phyloP scores from a whole-genome alignment of 2,329 filamentous ascomycete genomes.

The Calonectria pseudoturangicola region DNA sequence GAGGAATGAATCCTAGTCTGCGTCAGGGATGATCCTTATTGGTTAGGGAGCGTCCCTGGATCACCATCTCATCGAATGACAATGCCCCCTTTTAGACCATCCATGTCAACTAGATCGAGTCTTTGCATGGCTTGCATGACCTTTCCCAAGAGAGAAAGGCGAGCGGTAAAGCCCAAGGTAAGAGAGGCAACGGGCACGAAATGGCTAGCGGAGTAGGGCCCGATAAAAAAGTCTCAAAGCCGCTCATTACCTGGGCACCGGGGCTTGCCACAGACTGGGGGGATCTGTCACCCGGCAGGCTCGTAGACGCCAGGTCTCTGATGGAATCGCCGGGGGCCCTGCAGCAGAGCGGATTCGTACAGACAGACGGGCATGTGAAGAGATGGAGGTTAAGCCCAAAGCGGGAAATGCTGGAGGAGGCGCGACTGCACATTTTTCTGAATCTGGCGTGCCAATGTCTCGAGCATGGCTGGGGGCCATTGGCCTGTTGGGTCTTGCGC shows the following conservation, averaged over 20 bases:
- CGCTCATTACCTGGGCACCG: neutral
- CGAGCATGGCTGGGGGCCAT: neutral
- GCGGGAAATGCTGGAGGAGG: conserved; percentile 5
- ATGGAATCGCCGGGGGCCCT: neutral
- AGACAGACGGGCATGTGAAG: neutral
- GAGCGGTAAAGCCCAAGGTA: neutral
- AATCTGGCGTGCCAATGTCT: conserved; percentile 17
- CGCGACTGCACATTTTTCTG: conserved; percentile 13
- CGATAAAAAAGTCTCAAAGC: neutral
- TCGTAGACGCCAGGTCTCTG: conserved; percentile 11
- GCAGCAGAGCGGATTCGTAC: neutral
- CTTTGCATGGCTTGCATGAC: conserved; percentile 16
- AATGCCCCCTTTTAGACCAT: neutral
- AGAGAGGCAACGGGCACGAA: neutral
- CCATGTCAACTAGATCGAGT: neutral
- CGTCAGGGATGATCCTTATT: conserved; percentile 8
- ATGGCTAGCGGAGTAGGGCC: neutral
- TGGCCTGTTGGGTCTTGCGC: neutral
- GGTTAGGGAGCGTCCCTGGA: neutral
- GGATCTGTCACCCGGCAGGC: conserved; percentile 11
- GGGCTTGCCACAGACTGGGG: neutral
- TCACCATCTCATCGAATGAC: neutral
- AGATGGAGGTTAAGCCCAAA: conserved; percentile 1
- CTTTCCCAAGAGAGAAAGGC: neutral
- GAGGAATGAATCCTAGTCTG: conserved; percentile 21